Evolutionary conservation across 352 stramenopile species (phyloP).

Genomic region (Phytophthora tentaculata): DNA sequence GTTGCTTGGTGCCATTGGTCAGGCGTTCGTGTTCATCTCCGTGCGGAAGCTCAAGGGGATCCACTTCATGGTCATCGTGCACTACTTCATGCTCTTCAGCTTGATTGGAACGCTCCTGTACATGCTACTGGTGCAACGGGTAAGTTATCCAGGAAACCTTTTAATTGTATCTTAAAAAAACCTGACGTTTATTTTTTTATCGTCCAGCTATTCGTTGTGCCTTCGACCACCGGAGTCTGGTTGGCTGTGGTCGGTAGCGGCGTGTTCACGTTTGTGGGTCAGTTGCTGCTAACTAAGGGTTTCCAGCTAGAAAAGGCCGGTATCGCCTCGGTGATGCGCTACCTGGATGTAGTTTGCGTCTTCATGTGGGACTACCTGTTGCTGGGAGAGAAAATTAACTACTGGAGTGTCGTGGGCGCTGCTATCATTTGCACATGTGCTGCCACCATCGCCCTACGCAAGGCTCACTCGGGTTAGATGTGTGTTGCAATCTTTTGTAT

Average conservation of each 20-base stretch:
- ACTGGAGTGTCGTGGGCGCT: slow-evolving; percentile 75
- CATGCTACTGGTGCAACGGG: slow-evolving; percentile 60
- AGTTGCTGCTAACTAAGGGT: slow-evolving; percentile 77
- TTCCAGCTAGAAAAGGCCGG: slow-evolving; percentile 88
- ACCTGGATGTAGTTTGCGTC: slow-evolving; percentile 84
- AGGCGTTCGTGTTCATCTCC: slow-evolving; percentile 74
- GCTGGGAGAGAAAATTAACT: slow-evolving; percentile 69
- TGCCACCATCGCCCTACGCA: slow-evolving; percentile 69
- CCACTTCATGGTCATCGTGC: slow-evolving; percentile 65
- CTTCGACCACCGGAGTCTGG: slow-evolving; percentile 50
- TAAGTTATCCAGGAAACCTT: slow-evolving; percentile 23
- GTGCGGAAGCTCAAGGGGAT: slow-evolving; percentile 71
- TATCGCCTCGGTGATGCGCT: slow-evolving; percentile 85
- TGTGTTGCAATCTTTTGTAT: slow-evolving; percentile 1
- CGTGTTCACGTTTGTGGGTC: slow-evolving; percentile 72
- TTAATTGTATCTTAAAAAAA: no score
- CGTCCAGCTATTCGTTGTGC: slow-evolving; percentile 56
- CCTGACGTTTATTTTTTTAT: no score
- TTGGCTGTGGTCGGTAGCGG: slow-evolving; percentile 56
- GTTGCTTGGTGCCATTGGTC: slow-evolving; percentile 60
- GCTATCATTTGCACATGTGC: slow-evolving; percentile 73
- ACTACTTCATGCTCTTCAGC: slow-evolving; percentile 85
- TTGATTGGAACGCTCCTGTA: slow-evolving; percentile 52
- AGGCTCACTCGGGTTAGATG: slow-evolving; percentile 38
- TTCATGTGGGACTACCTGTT: slow-evolving; percentile 82